A percentile compares a stretch with the other conserved stretches of the same genome.
Conservation (phyloP, 108 stramenopile species). For the Cyclostephanos invisitatus region DNA sequence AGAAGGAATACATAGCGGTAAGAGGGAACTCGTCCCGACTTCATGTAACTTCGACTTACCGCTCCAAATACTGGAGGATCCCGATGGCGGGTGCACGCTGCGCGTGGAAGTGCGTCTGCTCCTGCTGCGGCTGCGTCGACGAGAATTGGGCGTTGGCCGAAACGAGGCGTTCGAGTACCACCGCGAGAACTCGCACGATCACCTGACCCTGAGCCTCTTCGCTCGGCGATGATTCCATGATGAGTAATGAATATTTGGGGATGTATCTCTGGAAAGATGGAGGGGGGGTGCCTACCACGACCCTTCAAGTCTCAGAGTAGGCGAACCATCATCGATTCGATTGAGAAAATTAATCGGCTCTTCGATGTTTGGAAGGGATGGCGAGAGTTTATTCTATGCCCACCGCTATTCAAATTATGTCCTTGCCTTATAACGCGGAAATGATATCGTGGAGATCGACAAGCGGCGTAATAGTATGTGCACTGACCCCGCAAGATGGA, state of each 20-base stretch:
- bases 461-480: not conserved
- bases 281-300: not conserved
- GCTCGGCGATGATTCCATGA: constrained; percentile 75
- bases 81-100: constrained; percentile 91
- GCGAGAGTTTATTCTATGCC: not conserved
- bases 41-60: constrained; percentile 54
- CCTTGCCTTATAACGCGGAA: too few species aligned
- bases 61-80: constrained; percentile 90
- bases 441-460: too few species aligned
- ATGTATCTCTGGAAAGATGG: too few species aligned
- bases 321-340: not conserved
- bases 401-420: not conserved
- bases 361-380: not conserved
- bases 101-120: constrained; percentile 95
- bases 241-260: not conserved
- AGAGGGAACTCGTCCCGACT: not conserved
- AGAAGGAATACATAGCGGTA: not conserved
- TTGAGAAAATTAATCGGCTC: not conserved
- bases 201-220: constrained; percentile 73
- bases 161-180: constrained; percentile 83
- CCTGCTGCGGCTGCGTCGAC: constrained; percentile 65
- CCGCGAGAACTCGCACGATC: constrained; percentile 77
- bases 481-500: constrained; percentile 2
- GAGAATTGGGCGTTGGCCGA: constrained; percentile 63
- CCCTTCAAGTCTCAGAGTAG: not conserved